A percentile compares a stretch with the other conserved stretches of the same genome.
Evolutionary conservation across 305 asterid species (phyloP).

Genomic region (Fraxinus paxiana): DNA sequence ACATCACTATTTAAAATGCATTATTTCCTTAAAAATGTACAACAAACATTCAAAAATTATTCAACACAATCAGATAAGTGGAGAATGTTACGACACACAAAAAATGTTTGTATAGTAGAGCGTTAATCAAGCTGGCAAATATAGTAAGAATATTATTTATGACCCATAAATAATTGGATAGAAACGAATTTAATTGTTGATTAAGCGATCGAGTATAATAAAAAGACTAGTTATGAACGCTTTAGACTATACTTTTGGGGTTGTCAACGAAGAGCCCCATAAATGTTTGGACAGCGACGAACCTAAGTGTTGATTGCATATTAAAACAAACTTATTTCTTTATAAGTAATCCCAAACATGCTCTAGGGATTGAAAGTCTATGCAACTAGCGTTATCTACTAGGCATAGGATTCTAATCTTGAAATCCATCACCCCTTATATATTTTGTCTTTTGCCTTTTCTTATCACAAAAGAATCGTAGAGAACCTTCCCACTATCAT

Average conservation of each 20-base stretch:
- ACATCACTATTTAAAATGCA: no score
- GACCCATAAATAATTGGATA: not conserved
- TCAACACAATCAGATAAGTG: no score
- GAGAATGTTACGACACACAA: not conserved
- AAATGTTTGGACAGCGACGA: not conserved
- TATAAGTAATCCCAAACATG: not conserved
- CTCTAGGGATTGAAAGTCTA: constrained; percentile 1
- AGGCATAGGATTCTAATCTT: constrained; percentile 63
- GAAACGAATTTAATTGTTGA: not conserved
- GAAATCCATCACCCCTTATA: constrained; percentile 22
- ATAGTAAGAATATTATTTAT: not conserved
- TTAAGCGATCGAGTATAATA: not conserved
- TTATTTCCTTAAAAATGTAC: no score
- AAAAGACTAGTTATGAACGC: no score
- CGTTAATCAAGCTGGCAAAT: not conserved
- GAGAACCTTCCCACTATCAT: constrained; percentile 36
- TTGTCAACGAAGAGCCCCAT: not conserved
- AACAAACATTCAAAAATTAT: not conserved
- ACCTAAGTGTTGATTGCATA: not conserved
- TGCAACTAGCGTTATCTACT: not conserved
- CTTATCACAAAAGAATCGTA: constrained; percentile 10
- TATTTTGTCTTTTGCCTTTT: constrained; percentile 40
- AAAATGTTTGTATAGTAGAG: not conserved
- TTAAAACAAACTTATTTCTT: not conserved
- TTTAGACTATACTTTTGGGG: not conserved